Conservation (phyloP, 352 stramenopile genomes). For the Phytophthora tentaculata region DNA sequence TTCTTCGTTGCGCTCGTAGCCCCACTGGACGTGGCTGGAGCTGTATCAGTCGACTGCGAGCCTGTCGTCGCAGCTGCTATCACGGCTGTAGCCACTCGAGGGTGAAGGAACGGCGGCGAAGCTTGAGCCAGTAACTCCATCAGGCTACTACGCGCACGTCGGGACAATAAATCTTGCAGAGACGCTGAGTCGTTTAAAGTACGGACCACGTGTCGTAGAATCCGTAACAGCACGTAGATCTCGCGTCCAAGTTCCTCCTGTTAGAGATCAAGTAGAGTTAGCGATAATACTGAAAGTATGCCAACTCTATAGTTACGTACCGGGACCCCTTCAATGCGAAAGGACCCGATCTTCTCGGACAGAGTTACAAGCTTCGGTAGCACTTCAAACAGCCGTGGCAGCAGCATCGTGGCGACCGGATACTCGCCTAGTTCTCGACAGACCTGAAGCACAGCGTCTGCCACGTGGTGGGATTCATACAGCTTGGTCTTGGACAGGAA, state of each 20-base stretch:
- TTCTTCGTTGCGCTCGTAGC: slow-evolving; percentile 35
- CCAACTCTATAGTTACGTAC: slow-evolving; percentile 36
- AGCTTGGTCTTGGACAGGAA: slow-evolving; percentile 64
- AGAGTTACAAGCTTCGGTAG: slow-evolving; percentile 60
- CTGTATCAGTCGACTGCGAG: slow-evolving; percentile 8
- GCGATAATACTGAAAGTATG: slow-evolving; percentile 7
- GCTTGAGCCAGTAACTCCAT: slow-evolving; percentile 62
- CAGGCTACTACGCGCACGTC: slow-evolving; percentile 43
- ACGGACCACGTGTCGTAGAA: slow-evolving; percentile 68
- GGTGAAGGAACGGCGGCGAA: slow-evolving; percentile 73
- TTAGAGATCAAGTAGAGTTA: neutral
- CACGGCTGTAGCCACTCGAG: slow-evolving; percentile 58
- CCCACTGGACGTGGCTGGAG: slow-evolving; percentile 16
- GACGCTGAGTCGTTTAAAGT: slow-evolving; percentile 52
- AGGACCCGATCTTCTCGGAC: slow-evolving; percentile 68
- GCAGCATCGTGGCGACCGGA: slow-evolving; percentile 48
- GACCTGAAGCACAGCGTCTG: slow-evolving; percentile 66
- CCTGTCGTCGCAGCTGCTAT: slow-evolving; percentile 56
- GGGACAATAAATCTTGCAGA: slow-evolving; percentile 59
- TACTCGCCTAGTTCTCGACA: slow-evolving; percentile 66
- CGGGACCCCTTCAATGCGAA: slow-evolving; percentile 71
- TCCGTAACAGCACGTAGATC: slow-evolving; percentile 73
- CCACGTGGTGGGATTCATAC: slow-evolving; percentile 73
- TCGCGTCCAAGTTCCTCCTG: slow-evolving; percentile 74
- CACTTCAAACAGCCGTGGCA: slow-evolving; percentile 68